Evolutionary conservation across 371 early-diverging fungal genomes (phyloP), one percentile per base, ranked within the genome.

Genomic region (Mucor racemosus): DNA sequence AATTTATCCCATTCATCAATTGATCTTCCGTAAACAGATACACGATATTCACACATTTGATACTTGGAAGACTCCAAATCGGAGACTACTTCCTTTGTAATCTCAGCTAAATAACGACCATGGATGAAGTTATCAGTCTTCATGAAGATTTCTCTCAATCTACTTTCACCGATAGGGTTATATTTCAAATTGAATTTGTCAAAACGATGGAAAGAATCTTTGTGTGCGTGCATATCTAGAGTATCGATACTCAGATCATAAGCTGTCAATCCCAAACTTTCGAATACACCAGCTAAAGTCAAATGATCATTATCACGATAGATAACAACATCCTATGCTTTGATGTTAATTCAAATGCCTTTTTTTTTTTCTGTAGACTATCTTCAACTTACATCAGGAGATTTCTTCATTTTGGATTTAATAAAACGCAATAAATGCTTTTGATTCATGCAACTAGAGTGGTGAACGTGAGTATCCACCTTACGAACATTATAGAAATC

Each of bases 401-500:
- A 78, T 68, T 90, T 95, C 79, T 92, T 91, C 78, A 99, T 84
- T 81, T 98, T 99, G 54, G 94, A 81, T 78, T 99, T 99, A 77
- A 99, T 99, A 69, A 98, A 99, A 35, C 98, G 94, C 31, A 99
- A 78, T 64, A 99, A 73, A 76, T 99, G 99, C 84, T 99, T 99
- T 75, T 97, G 96, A 79, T 99, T 99, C 98, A 99, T 99, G 67
- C 96, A 95, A 13, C 96, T 90, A 4, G 96, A 92, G 73, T 97
- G 93, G 68, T 99, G 99, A 44, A 99, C 93, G 86, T 99, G 99
- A 33, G 98, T 98, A 80, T 99, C 99, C 33, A 97, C 99, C 75
- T 99, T 99, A 62, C 99, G 92, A 26, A 99, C 98, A 68, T 98
- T 99, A 84, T 99, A 99, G 69, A 99, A 97, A 76, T 99, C 99